phyloP scores from a whole-genome alignment of 2,329 filamentous ascomycete genomes.

The Clarireedia paspali region DNA sequence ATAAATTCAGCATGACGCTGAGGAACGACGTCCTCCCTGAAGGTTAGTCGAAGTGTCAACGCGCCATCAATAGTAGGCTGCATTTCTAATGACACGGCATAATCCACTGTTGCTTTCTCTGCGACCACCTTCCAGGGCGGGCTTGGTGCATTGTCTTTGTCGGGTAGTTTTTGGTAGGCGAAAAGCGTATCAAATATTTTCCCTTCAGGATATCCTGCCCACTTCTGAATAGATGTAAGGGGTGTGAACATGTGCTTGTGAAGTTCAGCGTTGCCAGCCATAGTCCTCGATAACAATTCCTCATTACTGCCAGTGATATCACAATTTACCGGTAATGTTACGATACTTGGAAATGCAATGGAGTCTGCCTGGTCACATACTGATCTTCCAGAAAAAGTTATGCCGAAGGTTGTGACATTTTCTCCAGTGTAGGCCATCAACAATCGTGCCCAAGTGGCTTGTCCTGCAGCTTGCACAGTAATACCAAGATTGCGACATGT shows the following conservation, averaged over 20 bases:
- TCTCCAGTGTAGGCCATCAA: slow-evolving; percentile 74
- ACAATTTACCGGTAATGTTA: slow-evolving; percentile 69
- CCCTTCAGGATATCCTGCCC: slow-evolving; percentile 56
- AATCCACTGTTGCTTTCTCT: slow-evolving; percentile 67
- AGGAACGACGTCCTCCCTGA: slow-evolving; percentile 57
- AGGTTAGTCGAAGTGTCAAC: slow-evolving; percentile 60
- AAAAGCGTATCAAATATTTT: slow-evolving; percentile 78
- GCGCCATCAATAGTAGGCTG: slow-evolving; percentile 43
- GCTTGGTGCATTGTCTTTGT: slow-evolving; percentile 12
- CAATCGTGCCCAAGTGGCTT: slow-evolving; percentile 71
- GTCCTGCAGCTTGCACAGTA: slow-evolving; percentile 68
- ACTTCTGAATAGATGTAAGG: slow-evolving; percentile 63
- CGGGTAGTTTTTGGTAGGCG: slow-evolving; percentile 62
- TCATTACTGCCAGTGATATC: slow-evolving; percentile 44
- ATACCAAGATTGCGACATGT: slow-evolving; percentile 50
- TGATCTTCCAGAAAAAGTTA: slow-evolving; percentile 69
- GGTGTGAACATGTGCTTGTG: slow-evolving; percentile 66
- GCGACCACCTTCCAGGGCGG: slow-evolving; percentile 51
- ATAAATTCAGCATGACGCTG: slow-evolving; percentile 58
- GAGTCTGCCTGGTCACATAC: slow-evolving; percentile 48
- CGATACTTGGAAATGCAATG: slow-evolving; percentile 69
- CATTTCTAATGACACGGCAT: slow-evolving; percentile 73
- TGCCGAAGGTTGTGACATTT: slow-evolving; percentile 64
- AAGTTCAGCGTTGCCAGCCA: slow-evolving; percentile 55
- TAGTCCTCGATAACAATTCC: slow-evolving; percentile 53